Base-by-base conservation (phyloP, 768 basidiomycete genomes). In the Sarcomyxa edulis region DNA sequence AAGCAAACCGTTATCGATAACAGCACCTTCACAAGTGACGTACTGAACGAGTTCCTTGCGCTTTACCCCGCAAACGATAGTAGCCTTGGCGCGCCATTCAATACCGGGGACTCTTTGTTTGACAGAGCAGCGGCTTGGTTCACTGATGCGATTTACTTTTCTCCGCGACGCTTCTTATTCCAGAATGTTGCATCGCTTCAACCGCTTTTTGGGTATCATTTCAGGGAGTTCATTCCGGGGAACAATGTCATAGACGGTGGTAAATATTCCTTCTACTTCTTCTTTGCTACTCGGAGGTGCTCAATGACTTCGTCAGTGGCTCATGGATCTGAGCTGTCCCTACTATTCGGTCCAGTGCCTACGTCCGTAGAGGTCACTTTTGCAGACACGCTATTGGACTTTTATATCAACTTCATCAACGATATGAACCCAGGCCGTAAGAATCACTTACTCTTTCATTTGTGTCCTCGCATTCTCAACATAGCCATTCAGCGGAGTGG, bases 171-270 rank as follows among this genome's bases (percentile, higher is more conserved):
- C 26, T 56, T 71, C 31, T 72, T 78, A 37, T 71, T 76, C 41
- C 57, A 69, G 16, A 60, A 69, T 29, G 76, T 67, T 1, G 65
- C 76, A 3, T 44, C 61, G 0, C 44, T 62, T 16, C 74, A 75
- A 45, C 66, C 69, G 0, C 64, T 71, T 47, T 81, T 69, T 53
- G 72, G 56, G 1, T 80, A 81, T 37, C 65, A 68, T 45, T 79
- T 80, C 48, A 59, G 55, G n/a, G 75, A 80, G 51, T 73, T 76
- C 24, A 70, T 81, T 36, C 76, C 76, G 0, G 78, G 76, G 7
- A 66, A 74, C 37, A 52, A 70, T 37, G 60, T 65, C 4, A 49
- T 55, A 2, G 39, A 69, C 2, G 77, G 79, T 48, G 75, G 78
- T 74, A 20, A 34, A n/a, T n/a, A n/a, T n/a, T n/a, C n/a, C n/a